Evolutionary conservation across 495 filamentous ascomycete species (phyloP), one percentile per base, ranked within the genome.

Genomic region (Trypethelium eluteriae): DNA sequence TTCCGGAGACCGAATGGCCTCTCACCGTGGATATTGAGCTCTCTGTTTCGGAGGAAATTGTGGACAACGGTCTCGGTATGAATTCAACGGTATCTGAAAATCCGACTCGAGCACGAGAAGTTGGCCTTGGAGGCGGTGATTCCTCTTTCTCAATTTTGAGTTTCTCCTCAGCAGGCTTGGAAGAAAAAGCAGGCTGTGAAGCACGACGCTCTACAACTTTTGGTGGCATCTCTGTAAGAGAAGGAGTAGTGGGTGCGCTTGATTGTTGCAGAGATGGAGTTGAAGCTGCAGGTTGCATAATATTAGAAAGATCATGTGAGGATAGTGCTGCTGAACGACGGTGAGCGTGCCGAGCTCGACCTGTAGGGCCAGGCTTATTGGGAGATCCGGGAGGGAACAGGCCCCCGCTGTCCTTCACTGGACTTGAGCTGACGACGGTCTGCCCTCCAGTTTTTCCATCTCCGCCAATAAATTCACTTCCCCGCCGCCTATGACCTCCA

Each of bases 321-420:
- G 91, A 94, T 11, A 96, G 86, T 1, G 92, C 92, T 41, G 85
- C 87, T n/a, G 91, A 95, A 66, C 92, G 85, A 62, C 91, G 85
- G 78, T 96, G 92, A 12, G 87, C 87, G 77, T 96, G 92, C 25
- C 89, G 85, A 71, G 89, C 83, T 65, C 84, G 80, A 38, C 80
- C 79, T 38, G 75, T 74, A 53, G 80, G 82, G 6, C 79, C 80
- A 57, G 78, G 71, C 38, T 74, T 69, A 25, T 78, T 76, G n/a
- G 77, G 75, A 41, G 80, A 76, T n/a, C 77, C 79, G 44, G 74
- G 66, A 0, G 85, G 79, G 4, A 79, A 77, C 68, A 82, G 78
- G 38, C 81, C 76, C 62, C 82, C 83, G 35, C 88, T 87, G 35
- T 79, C 81, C 68, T 86, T 88, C 11, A 82, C 84, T 4, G 89